Conservation (phyloP, 192 early-diverging fungal genomes). For the Backusella luteola region DNA sequence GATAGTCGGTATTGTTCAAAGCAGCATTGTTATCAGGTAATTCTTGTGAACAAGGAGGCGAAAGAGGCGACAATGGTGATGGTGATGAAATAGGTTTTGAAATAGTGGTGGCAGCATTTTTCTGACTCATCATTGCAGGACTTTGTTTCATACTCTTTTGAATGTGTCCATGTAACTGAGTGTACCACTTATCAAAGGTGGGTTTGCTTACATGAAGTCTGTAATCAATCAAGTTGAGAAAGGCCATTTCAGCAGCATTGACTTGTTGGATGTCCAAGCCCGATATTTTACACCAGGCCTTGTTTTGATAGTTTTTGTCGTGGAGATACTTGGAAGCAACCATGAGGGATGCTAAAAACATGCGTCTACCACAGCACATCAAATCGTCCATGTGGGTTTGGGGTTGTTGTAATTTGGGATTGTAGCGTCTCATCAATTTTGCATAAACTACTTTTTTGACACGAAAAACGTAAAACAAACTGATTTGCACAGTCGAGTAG, state of each 20-base stretch:
- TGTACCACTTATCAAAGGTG: slow-evolving; percentile 63
- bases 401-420: slow-evolving; percentile 21
- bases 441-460: slow-evolving; percentile 46
- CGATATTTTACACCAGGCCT: slow-evolving; percentile 84
- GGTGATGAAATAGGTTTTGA: not conserved
- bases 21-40: not conserved
- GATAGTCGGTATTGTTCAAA: not conserved
- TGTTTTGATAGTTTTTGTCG: slow-evolving; percentile 83
- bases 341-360: slow-evolving; percentile 83
- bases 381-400: slow-evolving; percentile 40
- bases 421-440: slow-evolving; percentile 35
- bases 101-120: not conserved
- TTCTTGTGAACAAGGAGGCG: not conserved
- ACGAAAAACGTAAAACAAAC: slow-evolving; percentile 67
- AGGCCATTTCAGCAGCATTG: slow-evolving; percentile 76
- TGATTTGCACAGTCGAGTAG: slow-evolving; percentile 70
- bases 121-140: not conserved
- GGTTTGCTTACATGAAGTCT: slow-evolving; percentile 62
- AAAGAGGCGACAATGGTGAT: not conserved
- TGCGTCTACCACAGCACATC: slow-evolving; percentile 69
- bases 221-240: slow-evolving; percentile 76
- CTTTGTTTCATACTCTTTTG: slow-evolving; percentile 2
- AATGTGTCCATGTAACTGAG: slow-evolving; percentile 32
- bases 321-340: slow-evolving; percentile 84
- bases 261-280: slow-evolving; percentile 74